Percentiles rank a stretch among this genome's conserved stretches.
Conservation (phyloP, 495 filamentous ascomycete species). For the Cercophora samala region DNA sequence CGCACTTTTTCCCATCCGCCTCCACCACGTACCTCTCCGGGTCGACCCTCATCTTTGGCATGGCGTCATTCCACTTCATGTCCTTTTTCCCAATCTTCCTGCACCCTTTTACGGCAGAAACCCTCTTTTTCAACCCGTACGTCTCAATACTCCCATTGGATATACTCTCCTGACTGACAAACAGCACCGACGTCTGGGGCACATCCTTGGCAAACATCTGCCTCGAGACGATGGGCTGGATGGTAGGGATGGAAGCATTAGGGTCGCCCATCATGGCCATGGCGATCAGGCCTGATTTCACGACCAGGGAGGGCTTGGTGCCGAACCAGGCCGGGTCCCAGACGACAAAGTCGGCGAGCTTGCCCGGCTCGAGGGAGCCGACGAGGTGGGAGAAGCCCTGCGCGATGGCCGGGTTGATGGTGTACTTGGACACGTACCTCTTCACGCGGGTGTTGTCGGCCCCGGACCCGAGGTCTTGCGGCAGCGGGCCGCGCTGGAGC, state of each 20-base stretch:
- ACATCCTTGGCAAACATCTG: slow-evolving; percentile 83
- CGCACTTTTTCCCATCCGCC: slow-evolving; percentile 76
- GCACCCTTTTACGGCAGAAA: slow-evolving; percentile 79
- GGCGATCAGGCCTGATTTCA: slow-evolving; percentile 90
- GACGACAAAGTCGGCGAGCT: slow-evolving; percentile 86
- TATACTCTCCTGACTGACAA: slow-evolving; percentile 74
- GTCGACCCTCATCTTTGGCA: slow-evolving; percentile 91
- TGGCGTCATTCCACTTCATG: slow-evolving; percentile 89
- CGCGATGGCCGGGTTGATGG: slow-evolving; percentile 90
- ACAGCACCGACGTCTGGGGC: slow-evolving; percentile 71
- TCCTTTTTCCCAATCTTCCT: slow-evolving; percentile 79
- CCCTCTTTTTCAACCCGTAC: slow-evolving; percentile 75
- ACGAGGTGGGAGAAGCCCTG: slow-evolving; percentile 92
- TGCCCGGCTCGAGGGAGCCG: slow-evolving; percentile 84
- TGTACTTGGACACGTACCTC: slow-evolving; percentile 94
- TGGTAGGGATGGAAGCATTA: slow-evolving; percentile 86
- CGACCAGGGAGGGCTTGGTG: slow-evolving; percentile 74
- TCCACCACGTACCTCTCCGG: slow-evolving; percentile 88
- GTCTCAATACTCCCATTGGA: slow-evolving; percentile 57
- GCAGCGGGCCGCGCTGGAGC: slow-evolving; percentile 70
- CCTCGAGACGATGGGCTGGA: slow-evolving; percentile 81
- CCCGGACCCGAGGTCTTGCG: slow-evolving; percentile 75
- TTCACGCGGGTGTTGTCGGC: slow-evolving; percentile 94
- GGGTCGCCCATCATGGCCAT: slow-evolving; percentile 93
- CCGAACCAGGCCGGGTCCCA: slow-evolving; percentile 89